Evolutionary conservation across 2,329 filamentous ascomycete species (phyloP), one percentile per base, ranked within the genome.

Genomic region (Sclerotinia sclerotiorum): DNA sequence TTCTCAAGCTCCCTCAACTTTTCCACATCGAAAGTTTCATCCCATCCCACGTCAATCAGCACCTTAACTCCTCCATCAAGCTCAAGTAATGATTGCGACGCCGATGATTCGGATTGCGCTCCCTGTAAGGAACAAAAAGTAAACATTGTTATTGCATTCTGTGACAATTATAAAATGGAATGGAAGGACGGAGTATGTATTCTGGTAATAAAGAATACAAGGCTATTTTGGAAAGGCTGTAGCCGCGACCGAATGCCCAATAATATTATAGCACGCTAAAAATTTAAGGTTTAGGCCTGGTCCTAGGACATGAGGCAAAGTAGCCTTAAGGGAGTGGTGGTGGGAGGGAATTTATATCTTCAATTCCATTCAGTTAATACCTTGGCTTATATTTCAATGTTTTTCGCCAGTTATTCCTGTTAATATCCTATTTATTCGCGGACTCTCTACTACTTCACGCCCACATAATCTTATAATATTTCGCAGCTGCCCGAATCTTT

Each of bases 31-130:
- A 99, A 98, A 2, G 87, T 86, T 78, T 97, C 93, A 78, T 98
- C 94, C 95, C 95, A 99, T 70, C 95, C 95, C 56, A 97, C 90
- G 78, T 97, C 94, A 49, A 99, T 88, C 66, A 99, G 85, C 65
- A 99, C 88, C 80, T 98, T 98, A 81, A 99, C 90, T 69, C 94
- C 95, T 72, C 94, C 94, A 82, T 99, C 95, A 68, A 99, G 90
- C 82, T 98, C 94, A 60, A 99, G 84, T 48, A 99, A 87, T n/a
- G 95, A 98, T 79, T 97, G 93, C 72, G 93, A 96, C 55, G 94
- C 94, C 69, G 89, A 84, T 58, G 93, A 95, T 73, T 91, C 87
- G 64, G 92, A 94, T 77, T 96, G 92, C 70, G 95, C 94, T 78
- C 95, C 95, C 74, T 97, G 89, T 69, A 99, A 84, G 58, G 95